Conservation (phyloP, 163 green algal genomes). For the Picocystis sp. region DNA sequence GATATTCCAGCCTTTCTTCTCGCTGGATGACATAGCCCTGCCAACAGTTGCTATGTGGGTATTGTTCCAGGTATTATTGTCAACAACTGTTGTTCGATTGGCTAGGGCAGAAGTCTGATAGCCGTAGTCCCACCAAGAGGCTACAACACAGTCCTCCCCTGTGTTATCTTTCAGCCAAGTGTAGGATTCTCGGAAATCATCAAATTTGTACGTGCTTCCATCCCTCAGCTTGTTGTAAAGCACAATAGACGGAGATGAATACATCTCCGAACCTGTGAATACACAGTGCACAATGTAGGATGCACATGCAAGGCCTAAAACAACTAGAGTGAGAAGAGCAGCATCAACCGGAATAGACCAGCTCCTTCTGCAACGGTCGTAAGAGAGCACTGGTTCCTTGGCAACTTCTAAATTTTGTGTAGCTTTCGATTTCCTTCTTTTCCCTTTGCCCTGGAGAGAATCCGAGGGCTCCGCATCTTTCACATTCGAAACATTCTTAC, state of each 20-base stretch:
- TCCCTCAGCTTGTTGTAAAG: conserved; percentile 34
- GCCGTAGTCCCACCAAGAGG: conserved; percentile 94
- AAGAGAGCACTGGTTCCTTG: too few relatives aligned
- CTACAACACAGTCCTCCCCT: conserved; percentile 49
- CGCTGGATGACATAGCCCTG: conserved; percentile 63
- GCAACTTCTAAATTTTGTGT: too few relatives aligned
- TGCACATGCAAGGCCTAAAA: conserved; percentile 1
- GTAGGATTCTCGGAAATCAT: conserved; percentile 78
- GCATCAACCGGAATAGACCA: too few relatives aligned
- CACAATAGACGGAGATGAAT: conserved; percentile 83
- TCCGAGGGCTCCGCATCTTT: too few relatives aligned
- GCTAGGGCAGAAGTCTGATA: conserved; percentile 96
- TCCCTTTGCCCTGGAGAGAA: background rate
- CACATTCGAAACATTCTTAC: too few relatives aligned
- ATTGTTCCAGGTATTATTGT: conserved; percentile 99
- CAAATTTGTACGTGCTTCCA: conserved; percentile 52
- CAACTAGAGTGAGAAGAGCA: too few relatives aligned
- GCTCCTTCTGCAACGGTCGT: too few relatives aligned
- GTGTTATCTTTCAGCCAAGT: conserved; percentile 78
- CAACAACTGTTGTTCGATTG: conserved; percentile 90
- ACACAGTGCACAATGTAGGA: conserved; percentile 38
- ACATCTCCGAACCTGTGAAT: conserved; percentile 78
- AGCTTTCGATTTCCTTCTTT: background rate
- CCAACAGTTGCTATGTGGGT: conserved; percentile 95
- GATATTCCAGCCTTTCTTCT: conserved; percentile 58